Base-by-base conservation (phyloP, 768 basidiomycete species). In the Lactarius vividus region DNA sequence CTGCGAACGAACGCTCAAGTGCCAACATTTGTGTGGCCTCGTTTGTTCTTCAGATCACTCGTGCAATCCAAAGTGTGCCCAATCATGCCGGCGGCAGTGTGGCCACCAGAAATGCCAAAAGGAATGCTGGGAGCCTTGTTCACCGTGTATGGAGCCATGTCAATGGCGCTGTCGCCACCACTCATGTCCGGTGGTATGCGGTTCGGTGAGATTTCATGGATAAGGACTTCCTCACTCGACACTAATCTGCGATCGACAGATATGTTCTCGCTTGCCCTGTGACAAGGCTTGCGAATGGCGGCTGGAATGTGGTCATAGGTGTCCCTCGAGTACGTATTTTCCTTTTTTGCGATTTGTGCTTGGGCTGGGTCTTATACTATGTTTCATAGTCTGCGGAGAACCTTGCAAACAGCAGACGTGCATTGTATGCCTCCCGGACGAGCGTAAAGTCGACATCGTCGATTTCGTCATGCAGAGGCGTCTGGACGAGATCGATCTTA, bases 241-340 rank as follows among this genome's bases (percentile, higher is more conserved):
- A 31, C 53, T 66, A 35, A 67, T 6, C 1, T 16, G n/a, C 10
- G 2, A 18, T 31, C 4, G 7, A 16, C 54, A 79, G 78, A 74
- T 77, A 28, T 81, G 79, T 64, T 71, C 75, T 10, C 71, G 77
- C 2, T 72, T 79, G 1, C 79, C 79, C 2, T 79, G 78, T 63
- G 75, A 79, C 57, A 57, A 68, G 40, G 71, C 71, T 0, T 80
- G 79, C 62, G 33, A 10, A 11, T 64, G 71, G n/a, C 31, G 20
- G 18, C 71, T 80, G 2, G 0, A 26, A 1, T 80, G 79, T 62
- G 78, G 78, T 4, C 77, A 79, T 60, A 72, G 59, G 3, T 80
- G 80, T 59, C 77, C 77, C 15, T 79, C 78, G 2, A 64, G 79
- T 79, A 59, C 58, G 75, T 59, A 5, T 9, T n/a, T n/a, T 33